These are phyloP conservation scores for Starmera dryadoides DNA, from an alignment of 805 yeast genomes.

Conservation along the genomic window DNA sequence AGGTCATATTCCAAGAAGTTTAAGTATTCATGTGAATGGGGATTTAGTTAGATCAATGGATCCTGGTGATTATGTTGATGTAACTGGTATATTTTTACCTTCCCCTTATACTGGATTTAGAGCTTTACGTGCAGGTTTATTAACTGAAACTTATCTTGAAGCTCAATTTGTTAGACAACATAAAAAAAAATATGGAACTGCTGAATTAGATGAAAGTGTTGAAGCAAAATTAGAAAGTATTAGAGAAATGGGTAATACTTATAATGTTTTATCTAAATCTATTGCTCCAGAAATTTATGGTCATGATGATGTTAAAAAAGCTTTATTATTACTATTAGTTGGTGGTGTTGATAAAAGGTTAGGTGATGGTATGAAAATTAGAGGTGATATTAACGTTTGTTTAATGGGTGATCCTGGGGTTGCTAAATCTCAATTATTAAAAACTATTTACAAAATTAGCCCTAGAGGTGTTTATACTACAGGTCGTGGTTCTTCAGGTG, in stretches of 20 bases:
- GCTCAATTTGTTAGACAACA: constrained; percentile 84
- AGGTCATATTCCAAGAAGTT: constrained; percentile 91
- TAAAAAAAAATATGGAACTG: constrained; percentile 74
- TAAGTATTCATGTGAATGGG: constrained; percentile 87
- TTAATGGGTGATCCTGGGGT: constrained; percentile 99
- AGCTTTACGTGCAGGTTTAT: constrained; percentile 85
- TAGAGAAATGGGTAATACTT: constrained; percentile 58
- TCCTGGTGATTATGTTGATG: constrained; percentile 94
- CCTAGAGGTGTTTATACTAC: constrained; percentile 97
- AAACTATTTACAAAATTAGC: constrained; percentile 85
- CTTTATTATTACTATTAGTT: constrained; percentile 72
- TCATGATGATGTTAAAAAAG: constrained; percentile 88
- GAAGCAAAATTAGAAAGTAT: constrained; percentile 49
- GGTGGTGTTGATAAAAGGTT: constrained; percentile 95
- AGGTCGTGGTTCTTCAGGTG: constrained; percentile 98
- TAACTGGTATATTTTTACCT: constrained; percentile 89
- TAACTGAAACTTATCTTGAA: constrained; percentile 90
- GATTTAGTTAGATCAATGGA: constrained; percentile 77
- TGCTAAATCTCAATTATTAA: constrained; percentile 92
- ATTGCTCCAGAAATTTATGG: constrained; percentile 98
- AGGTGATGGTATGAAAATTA: constrained; percentile 94
- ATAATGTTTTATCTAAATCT: constrained; percentile 73
- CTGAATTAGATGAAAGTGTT: constrained; percentile 50
- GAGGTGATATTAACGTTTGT: constrained; percentile 95
- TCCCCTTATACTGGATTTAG: constrained; percentile 92